Conservation (phyloP, 2,329 filamentous ascomycete genomes). For the Exophiala calicioides region DNA sequence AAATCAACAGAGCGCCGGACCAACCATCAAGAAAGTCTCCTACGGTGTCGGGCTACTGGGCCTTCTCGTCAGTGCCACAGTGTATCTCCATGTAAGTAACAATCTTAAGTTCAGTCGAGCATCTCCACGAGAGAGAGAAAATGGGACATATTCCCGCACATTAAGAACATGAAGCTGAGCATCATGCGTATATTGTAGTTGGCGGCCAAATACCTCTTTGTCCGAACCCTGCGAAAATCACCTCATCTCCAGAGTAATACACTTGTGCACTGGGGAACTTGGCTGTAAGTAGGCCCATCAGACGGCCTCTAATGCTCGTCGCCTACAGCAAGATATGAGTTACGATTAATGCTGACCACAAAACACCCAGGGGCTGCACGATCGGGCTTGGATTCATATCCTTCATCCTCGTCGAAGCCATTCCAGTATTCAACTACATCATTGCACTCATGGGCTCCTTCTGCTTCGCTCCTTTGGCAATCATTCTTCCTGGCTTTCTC, state of each 20-base stretch:
- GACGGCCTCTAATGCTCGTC: too few species aligned
- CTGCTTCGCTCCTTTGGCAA: conserved; percentile 54
- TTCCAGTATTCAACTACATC: conserved; percentile 57
- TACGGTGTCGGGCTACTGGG: conserved; percentile 45
- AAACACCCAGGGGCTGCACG: conserved; percentile 36
- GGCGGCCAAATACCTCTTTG: conserved; percentile 59
- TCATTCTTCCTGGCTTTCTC: conserved; percentile 51
- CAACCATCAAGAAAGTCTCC: conserved; percentile 45
- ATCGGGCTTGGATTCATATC: conserved; percentile 26
- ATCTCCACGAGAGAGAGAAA: not conserved
- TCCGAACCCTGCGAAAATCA: conserved; percentile 55
- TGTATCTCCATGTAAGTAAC: conserved; percentile 38
- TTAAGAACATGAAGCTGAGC: too few species aligned
- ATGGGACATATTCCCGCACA: not conserved
- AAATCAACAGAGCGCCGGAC: conserved; percentile 47
- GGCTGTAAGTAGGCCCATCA: conserved; percentile 48
- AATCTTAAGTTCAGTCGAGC: not conserved
- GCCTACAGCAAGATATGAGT: not conserved
- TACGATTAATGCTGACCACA: not conserved
- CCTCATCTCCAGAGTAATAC: conserved; percentile 56
- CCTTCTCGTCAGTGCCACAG: conserved; percentile 33
- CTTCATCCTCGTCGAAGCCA: conserved; percentile 55
- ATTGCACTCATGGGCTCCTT: conserved; percentile 52
- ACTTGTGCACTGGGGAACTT: conserved; percentile 53
- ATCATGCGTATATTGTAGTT: too few species aligned